A percentile compares a stretch with the other conserved stretches of the same genome.
phyloP scores from a whole-genome alignment of 1,284 basidiomycete species.

The Mycena citricolor region DNA sequence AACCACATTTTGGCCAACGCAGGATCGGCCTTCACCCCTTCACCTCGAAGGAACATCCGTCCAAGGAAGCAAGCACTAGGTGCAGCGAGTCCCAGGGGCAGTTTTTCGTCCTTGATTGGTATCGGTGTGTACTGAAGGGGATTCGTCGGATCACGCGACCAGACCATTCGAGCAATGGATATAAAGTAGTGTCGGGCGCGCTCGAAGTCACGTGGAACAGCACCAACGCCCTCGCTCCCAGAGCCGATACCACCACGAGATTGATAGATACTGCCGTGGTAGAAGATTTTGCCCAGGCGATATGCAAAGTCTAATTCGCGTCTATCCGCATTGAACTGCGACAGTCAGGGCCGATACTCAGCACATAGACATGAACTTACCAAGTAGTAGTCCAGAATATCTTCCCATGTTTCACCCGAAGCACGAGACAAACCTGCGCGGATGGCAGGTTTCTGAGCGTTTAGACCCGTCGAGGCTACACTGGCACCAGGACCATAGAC shows the following conservation, averaged over 20 bases:
- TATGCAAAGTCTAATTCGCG: constrained; percentile 85
- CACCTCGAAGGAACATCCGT: constrained; percentile 91
- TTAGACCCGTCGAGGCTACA: constrained; percentile 81
- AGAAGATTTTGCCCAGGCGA: constrained; percentile 89
- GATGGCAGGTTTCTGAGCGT: constrained; percentile 72
- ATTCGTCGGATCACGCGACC: constrained; percentile 73
- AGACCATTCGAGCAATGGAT: constrained; percentile 76
- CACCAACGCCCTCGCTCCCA: constrained; percentile 85
- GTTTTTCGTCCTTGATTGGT: constrained; percentile 53
- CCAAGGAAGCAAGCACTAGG: constrained; percentile 86
- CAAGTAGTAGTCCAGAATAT: constrained; percentile 88
- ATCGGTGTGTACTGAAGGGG: constrained; percentile 44
- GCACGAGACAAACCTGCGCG: constrained; percentile 80
- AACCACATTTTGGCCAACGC: constrained; percentile 91
- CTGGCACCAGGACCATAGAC: constrained; percentile 93
- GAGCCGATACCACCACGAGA: constrained; percentile 73
- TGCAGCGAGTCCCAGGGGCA: constrained; percentile 66
- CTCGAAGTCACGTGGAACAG: constrained; percentile 71
- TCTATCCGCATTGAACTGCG: constrained; percentile 87
- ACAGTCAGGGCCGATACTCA: constrained; percentile 13
- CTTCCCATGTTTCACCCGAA: constrained; percentile 89
- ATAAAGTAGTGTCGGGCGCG: constrained; percentile 82
- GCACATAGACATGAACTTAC: constrained; percentile 38
- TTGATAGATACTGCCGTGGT: constrained; percentile 86
- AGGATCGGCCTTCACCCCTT: constrained; percentile 83